Base-by-base conservation (phyloP, 2,329 filamentous ascomycete species). In the Alternaria arborescens region DNA sequence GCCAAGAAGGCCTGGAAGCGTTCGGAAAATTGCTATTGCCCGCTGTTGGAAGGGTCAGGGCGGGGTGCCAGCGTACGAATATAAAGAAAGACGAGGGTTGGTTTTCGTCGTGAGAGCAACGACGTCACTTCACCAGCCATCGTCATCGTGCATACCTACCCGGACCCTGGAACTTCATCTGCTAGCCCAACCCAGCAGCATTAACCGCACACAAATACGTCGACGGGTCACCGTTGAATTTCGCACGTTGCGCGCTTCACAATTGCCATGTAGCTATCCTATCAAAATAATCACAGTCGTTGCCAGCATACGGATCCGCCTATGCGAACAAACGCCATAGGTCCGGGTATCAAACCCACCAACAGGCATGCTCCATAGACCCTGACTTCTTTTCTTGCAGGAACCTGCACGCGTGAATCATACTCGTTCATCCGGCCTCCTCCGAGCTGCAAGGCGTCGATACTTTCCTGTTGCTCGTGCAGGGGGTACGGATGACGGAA, bases 1-100 rank as follows among this genome's bases (percentile, higher is more conserved):
- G 74, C 74, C 75, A 75, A 77, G 74, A 61, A 52, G 62, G 71
- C 63, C 75, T 75, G 68, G 73, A 77, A 70, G 72, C 69, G 70
- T 70, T 73, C 68, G 63, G 71, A 75, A 58, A 60, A 18, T 20
- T 64, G 66, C 60, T 63, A 61, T 55, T 61, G 65, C 54, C 64
- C 67, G 61, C 62, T 62, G 60, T 48, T 50, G 48, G 59, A 65
- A 50, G 50, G 57, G 44, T 56, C 56, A 59, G 51, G 55, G 61
- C 69, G 64, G 61, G 61, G 67, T 74, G 62, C 61, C 60, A 64
- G 55, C 57, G 58, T 54, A 18, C 48, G 51, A 61, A 61, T 70
- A 68, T 67, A 71, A 67, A 68, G 46, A 48, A 46, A 55, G 59
- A 60, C 54, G 62, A 50, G 54, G 55, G 63, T 57, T 65, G 62